Percentiles rank a stretch among this genome's conserved stretches.
These are phyloP conservation scores for Heliosperma pusillum DNA, from an alignment of 148 eudicot genomes.

Conservation along the genomic window DNA sequence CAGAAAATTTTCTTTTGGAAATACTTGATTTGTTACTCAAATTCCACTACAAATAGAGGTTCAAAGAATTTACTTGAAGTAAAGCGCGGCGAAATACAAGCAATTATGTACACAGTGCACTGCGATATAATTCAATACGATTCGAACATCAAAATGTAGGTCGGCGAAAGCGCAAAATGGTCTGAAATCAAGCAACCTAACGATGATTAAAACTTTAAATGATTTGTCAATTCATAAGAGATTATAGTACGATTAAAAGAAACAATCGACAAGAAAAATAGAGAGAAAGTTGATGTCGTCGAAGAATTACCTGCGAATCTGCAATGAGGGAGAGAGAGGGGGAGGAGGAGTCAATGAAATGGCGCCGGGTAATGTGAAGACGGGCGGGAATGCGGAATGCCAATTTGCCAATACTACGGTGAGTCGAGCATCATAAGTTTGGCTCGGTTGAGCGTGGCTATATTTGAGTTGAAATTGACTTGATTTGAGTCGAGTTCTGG, in stretches of 20 bases:
- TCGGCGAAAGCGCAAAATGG: background rate
- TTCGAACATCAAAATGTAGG: background rate
- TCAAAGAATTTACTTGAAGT: background rate
- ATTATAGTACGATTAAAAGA: background rate
- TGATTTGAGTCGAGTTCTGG: too few relatives aligned
- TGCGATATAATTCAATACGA: background rate
- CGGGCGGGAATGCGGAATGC: background rate
- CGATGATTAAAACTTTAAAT: background rate
- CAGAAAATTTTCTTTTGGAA: too few relatives aligned
- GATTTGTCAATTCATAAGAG: background rate
- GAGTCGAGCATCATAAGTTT: too few relatives aligned
- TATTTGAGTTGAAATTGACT: too few relatives aligned
- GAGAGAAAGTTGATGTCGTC: background rate
- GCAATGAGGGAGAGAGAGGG: background rate
- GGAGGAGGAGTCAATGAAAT: too few relatives aligned
- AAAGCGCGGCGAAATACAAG: background rate
- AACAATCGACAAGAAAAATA: background rate
- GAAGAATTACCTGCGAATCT: slow-evolving; percentile 6
- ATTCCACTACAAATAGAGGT: background rate
- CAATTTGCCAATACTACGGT: too few relatives aligned
- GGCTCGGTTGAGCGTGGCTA: too few relatives aligned
- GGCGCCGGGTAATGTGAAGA: background rate
- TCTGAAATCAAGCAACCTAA: background rate
- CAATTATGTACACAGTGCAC: background rate
- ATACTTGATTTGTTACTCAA: too few relatives aligned